Base-by-base conservation (phyloP, 345 rosid species). In the Dovyalis caffra region DNA sequence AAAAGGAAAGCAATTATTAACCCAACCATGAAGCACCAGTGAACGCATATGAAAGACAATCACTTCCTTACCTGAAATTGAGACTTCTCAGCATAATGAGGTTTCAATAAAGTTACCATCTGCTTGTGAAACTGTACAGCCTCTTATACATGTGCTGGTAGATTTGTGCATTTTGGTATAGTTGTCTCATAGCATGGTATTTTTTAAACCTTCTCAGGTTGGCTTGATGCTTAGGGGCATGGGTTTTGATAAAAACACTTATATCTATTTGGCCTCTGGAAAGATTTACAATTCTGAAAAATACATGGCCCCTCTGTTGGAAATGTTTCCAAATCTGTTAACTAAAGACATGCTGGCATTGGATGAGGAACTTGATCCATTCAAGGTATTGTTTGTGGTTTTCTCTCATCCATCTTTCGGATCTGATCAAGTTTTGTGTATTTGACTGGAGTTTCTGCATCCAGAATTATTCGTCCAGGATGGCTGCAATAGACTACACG, bases 401-500 rank as follows among this genome's bases (percentile, higher is more conserved):
- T 23, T 68, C 25, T 73, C 64, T 40, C 29, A 63, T 38, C 56
- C 37, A 16, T 63, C 45, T 70, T 62, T 58, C 63, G 32, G 66
- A 73, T 63, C 56, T 62, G n/a, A 58, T 68, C 70, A 45, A 35
- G 25, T 28, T 28, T 56, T 38, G 33, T 80, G 74, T 75, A 33
- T 75, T 77, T 77, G 76, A 85, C 82, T 75, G 69, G 79, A 65
- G 74, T 68, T 77, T 33, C 75, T 86, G 78, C 80, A 82, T 81
- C 63, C 86, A 96, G 99, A 92, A 92, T 83, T 96, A 80, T 78
- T 96, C 99, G 73, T 93, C 99, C 35, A 90, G 99, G 89, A 96
- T 93, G 98, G 99, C 99, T 78, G 99, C 99, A 0, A 91, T 96
- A 88, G 99, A 96, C 80, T 93, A 96, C 85, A 93, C 97, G 9